These are phyloP conservation scores for Xylariaceae sp. DNA, from an alignment of 2,329 filamentous ascomycete genomes.

Conservation along the genomic window DNA sequence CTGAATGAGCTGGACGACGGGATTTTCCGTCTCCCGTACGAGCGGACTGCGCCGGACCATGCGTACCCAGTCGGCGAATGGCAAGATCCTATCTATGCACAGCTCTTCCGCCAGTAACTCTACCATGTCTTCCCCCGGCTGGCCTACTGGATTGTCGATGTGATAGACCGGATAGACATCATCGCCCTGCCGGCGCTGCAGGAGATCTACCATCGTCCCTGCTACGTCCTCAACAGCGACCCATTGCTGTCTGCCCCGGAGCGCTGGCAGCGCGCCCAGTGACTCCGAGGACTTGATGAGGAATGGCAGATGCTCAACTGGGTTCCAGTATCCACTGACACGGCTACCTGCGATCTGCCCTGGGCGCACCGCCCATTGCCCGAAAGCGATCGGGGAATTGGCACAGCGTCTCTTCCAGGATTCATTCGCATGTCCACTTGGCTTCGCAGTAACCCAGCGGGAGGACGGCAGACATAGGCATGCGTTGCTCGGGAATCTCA, in stretches of 20 bases:
- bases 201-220: constrained; percentile 25
- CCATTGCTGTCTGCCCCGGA: constrained; percentile 43
- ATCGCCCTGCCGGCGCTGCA: constrained; percentile 9
- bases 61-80: constrained; percentile 30
- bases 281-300: constrained; percentile 50
- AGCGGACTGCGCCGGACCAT: constrained; percentile 22
- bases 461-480: constrained; percentile 39
- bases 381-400: constrained; percentile 41
- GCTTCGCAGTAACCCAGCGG: constrained; percentile 51
- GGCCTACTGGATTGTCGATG: constrained; percentile 30
- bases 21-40: constrained; percentile 24
- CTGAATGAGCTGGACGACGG: constrained; percentile 26
- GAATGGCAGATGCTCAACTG: constrained; percentile 48
- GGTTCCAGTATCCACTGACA: constrained; percentile 53
- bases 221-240: constrained; percentile 41
- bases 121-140: constrained; percentile 28
- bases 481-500: constrained; percentile 42
- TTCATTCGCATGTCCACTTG: constrained; percentile 49
- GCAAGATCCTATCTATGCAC: constrained; percentile 22
- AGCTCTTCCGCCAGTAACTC: constrained; percentile 21
- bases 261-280: constrained; percentile 39
- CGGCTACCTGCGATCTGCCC: constrained; percentile 54
- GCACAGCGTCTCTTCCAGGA: constrained; percentile 48
- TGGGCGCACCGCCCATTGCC: constrained; percentile 41
- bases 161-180: constrained; percentile 25